phyloP scores from a whole-genome alignment of 108 stramenopile genomes.

The Licmophora abbreviata region DNA sequence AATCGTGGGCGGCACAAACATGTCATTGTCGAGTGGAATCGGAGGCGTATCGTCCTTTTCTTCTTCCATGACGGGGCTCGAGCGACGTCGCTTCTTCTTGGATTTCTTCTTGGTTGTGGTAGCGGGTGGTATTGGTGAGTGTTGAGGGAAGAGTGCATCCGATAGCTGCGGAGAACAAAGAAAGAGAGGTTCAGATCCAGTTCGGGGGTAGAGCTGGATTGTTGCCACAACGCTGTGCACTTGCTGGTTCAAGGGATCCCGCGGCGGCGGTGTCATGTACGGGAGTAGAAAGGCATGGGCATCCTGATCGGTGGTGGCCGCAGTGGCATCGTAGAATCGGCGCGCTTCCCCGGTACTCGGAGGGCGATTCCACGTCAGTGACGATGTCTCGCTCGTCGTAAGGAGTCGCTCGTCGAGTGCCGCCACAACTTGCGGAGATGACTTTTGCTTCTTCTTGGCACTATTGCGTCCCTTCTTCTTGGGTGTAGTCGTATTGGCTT shows the following conservation, averaged over 20 bases:
- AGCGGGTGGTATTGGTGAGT: conserved; percentile 9
- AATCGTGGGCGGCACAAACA: conserved; percentile 43
- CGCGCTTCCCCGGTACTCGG: no score
- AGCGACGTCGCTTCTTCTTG: background rate
- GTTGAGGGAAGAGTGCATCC: conserved; percentile 53
- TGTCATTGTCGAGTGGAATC: conserved; percentile 45
- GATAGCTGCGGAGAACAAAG: conserved; percentile 40
- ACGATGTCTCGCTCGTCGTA: conserved; percentile 14
- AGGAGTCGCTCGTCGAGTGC: background rate
- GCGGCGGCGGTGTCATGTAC: conserved; percentile 17
- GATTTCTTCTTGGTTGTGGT: background rate
- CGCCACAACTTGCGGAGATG: background rate
- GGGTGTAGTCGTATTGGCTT: conserved; percentile 17
- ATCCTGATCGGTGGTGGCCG: conserved; percentile 22
- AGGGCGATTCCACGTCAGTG: conserved; percentile 21
- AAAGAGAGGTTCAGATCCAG: conserved; percentile 20
- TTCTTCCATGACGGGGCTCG: background rate
- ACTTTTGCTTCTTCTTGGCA: conserved; percentile 6
- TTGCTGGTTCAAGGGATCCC: conserved; percentile 8
- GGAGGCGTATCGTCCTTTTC: conserved; percentile 8
- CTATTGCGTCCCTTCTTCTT: conserved; percentile 7
- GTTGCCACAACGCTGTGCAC: conserved; percentile 38
- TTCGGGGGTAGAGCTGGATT: conserved; percentile 24
- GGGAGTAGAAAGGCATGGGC: conserved; percentile 51
- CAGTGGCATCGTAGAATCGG: no score